Conservation (phyloP, 225 moss, liverwort and hornwort genomes). For the Ulota crispa region DNA sequence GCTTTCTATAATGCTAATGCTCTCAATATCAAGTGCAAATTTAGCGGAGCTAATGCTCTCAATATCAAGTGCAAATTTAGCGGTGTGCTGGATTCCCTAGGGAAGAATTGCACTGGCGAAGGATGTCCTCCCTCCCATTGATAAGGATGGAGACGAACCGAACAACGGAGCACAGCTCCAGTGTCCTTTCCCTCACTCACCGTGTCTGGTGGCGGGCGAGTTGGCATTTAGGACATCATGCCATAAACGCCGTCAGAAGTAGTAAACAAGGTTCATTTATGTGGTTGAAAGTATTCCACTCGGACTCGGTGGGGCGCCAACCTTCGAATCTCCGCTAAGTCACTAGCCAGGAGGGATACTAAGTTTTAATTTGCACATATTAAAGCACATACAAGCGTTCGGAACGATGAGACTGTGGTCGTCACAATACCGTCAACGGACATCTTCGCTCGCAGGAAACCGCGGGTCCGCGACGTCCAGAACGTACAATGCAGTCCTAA, state of each 20-base stretch:
- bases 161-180: neutral
- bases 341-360: neutral
- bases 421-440: conserved; percentile 7
- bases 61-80: neutral
- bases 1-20: neutral
- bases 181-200: neutral
- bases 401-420: neutral
- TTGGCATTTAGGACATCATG: neutral
- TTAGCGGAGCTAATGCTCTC: neutral
- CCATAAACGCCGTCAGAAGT: neutral
- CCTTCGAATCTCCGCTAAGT: conserved; percentile 2
- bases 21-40: neutral
- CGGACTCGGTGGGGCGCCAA: conserved; percentile 5
- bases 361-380: neutral
- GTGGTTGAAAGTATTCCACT: conserved; percentile 4
- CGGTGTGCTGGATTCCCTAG: neutral
- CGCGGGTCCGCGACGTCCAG: neutral
- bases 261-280: neutral
- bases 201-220: neutral
- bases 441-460: conserved; percentile 15
- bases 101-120: neutral
- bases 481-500: neutral
- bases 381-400: neutral
- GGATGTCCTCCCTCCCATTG: neutral
- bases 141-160: neutral